Percentiles rank a stretch among this genome's conserved stretches.
Evolutionary conservation across 352 stramenopile species (phyloP).

Genomic region (Globisporangium emineosum): DNA sequence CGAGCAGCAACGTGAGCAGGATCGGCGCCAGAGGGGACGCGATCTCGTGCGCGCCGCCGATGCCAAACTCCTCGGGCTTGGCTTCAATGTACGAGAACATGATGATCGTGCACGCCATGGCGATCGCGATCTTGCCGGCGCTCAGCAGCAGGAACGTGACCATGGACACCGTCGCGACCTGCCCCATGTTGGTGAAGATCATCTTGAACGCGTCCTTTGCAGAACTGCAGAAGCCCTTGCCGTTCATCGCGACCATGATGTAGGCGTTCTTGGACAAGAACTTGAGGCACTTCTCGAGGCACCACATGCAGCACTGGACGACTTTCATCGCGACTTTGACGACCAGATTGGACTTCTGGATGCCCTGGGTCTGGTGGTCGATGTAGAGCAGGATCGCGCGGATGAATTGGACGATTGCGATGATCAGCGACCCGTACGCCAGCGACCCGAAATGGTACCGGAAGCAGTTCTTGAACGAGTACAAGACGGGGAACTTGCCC

Average conservation of each 20-base stretch:
- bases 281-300: constrained; percentile 92
- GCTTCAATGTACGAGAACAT: constrained; percentile 65
- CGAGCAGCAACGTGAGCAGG: constrained; percentile 87
- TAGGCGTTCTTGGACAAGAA: constrained; percentile 98
- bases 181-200: constrained; percentile 89
- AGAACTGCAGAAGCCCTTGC: constrained; percentile 71
- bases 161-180: constrained; percentile 84
- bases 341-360: constrained; percentile 70
- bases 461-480: constrained; percentile 75
- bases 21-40: constrained; percentile 83
- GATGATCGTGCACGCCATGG: constrained; percentile 47
- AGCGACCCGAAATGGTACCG: constrained; percentile 95
- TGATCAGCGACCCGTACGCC: constrained; percentile 95
- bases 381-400: constrained; percentile 91
- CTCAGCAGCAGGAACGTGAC: constrained; percentile 90
- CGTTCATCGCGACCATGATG: constrained; percentile 85
- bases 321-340: constrained; percentile 84
- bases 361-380: constrained; percentile 88
- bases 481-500: constrained; percentile 55
- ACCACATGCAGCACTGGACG: constrained; percentile 94
- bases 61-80: constrained; percentile 45
- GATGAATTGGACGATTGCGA: constrained; percentile 95
- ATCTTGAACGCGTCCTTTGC: constrained; percentile 93
- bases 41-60: constrained; percentile 59
- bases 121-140: constrained; percentile 89